Conservation (phyloP, 306 rosid species). For the Aeschynomene evenia region DNA sequence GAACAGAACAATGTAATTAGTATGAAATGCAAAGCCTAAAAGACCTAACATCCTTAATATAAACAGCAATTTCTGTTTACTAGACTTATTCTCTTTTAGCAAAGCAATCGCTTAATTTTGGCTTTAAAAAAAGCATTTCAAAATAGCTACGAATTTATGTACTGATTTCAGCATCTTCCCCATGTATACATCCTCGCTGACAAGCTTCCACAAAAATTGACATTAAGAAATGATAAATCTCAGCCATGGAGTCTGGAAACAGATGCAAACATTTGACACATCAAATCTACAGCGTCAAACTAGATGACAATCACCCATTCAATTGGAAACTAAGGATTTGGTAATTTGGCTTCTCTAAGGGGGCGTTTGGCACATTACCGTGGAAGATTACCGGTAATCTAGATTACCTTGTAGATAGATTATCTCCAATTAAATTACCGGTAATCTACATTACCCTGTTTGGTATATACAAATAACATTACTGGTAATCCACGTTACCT, state of each 20-base stretch:
- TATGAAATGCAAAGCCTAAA: not conserved
- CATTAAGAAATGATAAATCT: not conserved
- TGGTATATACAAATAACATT: no score
- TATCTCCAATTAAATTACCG: no score
- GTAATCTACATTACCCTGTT: no score
- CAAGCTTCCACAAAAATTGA: not conserved
- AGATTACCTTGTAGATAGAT: no score
- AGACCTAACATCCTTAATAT: not conserved
- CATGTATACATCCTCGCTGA: no score
- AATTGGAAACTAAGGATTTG: no score
- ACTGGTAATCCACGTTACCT: no score
- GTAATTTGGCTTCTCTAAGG: no score
- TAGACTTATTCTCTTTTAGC: not conserved
- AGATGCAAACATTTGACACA: not conserved
- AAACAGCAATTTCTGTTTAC: not conserved
- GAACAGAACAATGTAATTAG: not conserved
- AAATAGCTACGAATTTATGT: not conserved
- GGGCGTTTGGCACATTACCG: no score
- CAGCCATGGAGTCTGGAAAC: not conserved
- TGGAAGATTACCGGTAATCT: no score
- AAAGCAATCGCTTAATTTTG: not conserved
- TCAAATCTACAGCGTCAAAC: not conserved
- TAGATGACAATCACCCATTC: not conserved
- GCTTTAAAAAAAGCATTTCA: not conserved
- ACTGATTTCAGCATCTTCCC: not conserved